Evolutionary conservation across 176 grass and related monocot genomes (phyloP).

Genomic region (Hordeum marinum): DNA sequence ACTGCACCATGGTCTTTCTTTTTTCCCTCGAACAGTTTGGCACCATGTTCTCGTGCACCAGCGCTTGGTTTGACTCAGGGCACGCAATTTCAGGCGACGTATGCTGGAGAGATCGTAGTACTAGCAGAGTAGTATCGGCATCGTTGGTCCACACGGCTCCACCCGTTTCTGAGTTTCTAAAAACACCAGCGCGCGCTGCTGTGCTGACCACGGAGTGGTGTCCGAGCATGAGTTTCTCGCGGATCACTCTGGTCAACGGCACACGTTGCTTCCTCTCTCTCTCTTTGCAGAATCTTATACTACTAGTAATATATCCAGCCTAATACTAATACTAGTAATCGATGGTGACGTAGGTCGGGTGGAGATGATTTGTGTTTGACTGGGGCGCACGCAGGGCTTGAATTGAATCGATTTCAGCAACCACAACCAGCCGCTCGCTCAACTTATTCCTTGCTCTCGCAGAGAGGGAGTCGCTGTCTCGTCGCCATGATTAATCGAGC

Average conservation of each 20-base stretch:
- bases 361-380: neutral
- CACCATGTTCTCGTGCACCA: neutral
- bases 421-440: neutral
- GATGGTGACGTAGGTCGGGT: too few relatives aligned
- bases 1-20: neutral
- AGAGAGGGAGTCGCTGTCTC: neutral
- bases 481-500: neutral
- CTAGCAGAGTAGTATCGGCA: too few relatives aligned
- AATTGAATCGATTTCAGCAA: neutral
- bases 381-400: neutral
- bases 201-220: neutral
- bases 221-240: neutral
- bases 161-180: neutral
- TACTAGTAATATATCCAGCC: too few relatives aligned
- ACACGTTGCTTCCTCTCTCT: neutral
- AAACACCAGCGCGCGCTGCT: too few relatives aligned
- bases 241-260: neutral
- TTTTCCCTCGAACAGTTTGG: neutral
- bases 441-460: neutral
- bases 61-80: neutral
- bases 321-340: neutral
- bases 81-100: too few relatives aligned
- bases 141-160: neutral
- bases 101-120: too few relatives aligned
- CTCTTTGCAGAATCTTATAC: neutral